Conservation (phyloP, 2,329 filamentous ascomycete genomes). For the Aspergillus pseudonomiae region DNA sequence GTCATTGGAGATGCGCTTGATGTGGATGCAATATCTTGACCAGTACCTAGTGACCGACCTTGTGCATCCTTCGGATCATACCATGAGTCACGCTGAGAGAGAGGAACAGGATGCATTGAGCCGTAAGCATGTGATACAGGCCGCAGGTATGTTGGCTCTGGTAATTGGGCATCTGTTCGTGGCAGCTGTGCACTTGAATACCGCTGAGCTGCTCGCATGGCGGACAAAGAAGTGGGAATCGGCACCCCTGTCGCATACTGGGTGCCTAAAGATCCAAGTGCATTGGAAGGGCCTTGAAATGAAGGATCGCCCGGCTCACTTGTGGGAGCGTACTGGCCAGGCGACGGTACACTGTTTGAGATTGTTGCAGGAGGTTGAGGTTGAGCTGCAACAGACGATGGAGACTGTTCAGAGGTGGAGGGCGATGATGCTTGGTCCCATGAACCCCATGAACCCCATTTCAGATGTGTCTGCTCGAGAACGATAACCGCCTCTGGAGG, state of each 20-base stretch:
- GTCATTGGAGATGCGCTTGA: constrained; percentile 52
- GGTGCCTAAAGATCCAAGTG: constrained; percentile 18
- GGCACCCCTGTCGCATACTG: constrained; percentile 20
- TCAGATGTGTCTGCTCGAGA: constrained; percentile 76
- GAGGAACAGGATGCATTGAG: constrained; percentile 23
- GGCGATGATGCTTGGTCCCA: constrained; percentile 46
- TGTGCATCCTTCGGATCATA: constrained; percentile 31
- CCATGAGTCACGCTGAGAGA: constrained; percentile 38
- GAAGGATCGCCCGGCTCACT: constrained; percentile 14
- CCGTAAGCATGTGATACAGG: constrained; percentile 27
- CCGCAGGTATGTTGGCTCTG: constrained; percentile 38
- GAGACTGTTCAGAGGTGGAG: constrained; percentile 30
- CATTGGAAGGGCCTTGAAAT: constrained; percentile 12
- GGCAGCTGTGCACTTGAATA: constrained; percentile 24
- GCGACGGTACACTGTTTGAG: constrained; percentile 22
- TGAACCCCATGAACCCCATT: constrained; percentile 70
- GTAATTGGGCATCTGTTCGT: constrained; percentile 26
- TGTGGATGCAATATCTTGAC: constrained; percentile 31
- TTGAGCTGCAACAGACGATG: constrained; percentile 20
- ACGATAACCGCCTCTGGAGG: constrained; percentile 80
- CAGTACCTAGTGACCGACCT: constrained; percentile 24
- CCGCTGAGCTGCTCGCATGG: constrained; percentile 23
- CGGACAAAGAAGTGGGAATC: constrained; percentile 22
- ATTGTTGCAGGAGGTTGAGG: constrained; percentile 22
- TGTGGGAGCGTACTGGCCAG: constrained; percentile 6